Evolutionary conservation across 495 filamentous ascomycete species (phyloP).

Genomic region (Penicillium maclennaniae): DNA sequence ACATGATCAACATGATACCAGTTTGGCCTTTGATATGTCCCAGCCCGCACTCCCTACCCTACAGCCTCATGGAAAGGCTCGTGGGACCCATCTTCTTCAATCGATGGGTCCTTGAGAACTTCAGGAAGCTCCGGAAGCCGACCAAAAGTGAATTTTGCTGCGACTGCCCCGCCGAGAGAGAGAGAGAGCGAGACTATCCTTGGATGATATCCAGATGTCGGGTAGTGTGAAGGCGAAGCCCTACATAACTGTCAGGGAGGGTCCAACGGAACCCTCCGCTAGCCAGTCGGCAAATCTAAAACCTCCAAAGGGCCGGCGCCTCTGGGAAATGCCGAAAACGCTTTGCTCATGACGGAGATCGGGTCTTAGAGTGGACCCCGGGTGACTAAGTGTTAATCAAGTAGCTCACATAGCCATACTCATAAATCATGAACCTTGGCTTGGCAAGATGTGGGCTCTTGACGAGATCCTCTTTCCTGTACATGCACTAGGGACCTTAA

Average conservation of each 20-base stretch:
- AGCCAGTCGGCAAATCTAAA: conserved; percentile 20
- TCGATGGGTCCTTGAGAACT: background rate
- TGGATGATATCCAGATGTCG: conserved; percentile 10
- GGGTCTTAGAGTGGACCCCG: conserved; percentile 17
- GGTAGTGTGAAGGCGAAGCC: background rate
- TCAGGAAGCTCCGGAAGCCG: background rate
- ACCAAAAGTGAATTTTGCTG: background rate
- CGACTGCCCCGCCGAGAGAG: background rate
- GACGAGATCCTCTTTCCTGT: no score
- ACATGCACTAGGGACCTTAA: background rate
- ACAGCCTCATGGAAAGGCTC: no score
- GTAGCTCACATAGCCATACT: no score
- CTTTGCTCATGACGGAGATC: conserved; percentile 21
- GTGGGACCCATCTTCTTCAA: background rate
- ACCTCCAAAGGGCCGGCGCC: conserved; percentile 8
- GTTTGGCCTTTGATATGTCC: background rate
- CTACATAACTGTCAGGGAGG: background rate
- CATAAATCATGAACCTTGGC: conserved; percentile 7
- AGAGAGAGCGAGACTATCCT: no score
- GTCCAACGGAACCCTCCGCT: background rate
- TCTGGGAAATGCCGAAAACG: conserved; percentile 22
- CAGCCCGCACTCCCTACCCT: background rate
- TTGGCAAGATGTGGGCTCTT: background rate
- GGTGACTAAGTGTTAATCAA: conserved; percentile 7
- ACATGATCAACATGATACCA: background rate